These are phyloP conservation scores for Acanthamoeba royreba DNA, from an alignment of 208 protist genomes.

Conservation along the genomic window DNA sequence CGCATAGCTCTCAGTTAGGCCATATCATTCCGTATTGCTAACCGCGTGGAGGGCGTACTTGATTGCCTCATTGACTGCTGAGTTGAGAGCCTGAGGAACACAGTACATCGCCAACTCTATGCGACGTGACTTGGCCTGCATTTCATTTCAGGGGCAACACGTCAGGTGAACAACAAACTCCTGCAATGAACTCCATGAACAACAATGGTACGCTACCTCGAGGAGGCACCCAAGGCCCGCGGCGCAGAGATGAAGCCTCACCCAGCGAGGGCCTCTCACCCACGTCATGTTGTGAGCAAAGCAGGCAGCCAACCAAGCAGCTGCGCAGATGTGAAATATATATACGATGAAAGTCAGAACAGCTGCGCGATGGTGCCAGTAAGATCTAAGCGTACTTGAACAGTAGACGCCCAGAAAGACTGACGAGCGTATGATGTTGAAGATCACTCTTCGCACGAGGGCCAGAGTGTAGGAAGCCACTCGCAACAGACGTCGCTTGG, in stretches of 20 bases:
- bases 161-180: no score
- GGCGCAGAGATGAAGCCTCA: not conserved
- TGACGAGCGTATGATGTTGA: conserved; percentile 20
- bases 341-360: no score
- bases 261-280: not conserved
- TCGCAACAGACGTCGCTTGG: not conserved
- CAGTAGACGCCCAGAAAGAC: conserved; percentile 29
- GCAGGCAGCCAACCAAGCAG: conserved; percentile 9
- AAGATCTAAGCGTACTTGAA: not conserved
- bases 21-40: not conserved
- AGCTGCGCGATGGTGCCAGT: not conserved
- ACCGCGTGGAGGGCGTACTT: not conserved
- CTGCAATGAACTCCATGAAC: not conserved
- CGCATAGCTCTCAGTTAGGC: not conserved
- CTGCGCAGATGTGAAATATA: not conserved
- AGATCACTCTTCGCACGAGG: not conserved
- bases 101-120: not conserved
- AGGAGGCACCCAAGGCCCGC: not conserved
- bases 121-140: not conserved
- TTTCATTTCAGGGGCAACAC: no score
- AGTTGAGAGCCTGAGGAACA: not conserved
- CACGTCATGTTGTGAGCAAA: conserved; percentile 13
- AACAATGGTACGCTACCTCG: not conserved
- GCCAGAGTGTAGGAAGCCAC: not conserved
- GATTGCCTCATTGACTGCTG: not conserved